Base-by-base conservation (phyloP, 1,284 basidiomycete species). In the Heterobasidion occidentale region DNA sequence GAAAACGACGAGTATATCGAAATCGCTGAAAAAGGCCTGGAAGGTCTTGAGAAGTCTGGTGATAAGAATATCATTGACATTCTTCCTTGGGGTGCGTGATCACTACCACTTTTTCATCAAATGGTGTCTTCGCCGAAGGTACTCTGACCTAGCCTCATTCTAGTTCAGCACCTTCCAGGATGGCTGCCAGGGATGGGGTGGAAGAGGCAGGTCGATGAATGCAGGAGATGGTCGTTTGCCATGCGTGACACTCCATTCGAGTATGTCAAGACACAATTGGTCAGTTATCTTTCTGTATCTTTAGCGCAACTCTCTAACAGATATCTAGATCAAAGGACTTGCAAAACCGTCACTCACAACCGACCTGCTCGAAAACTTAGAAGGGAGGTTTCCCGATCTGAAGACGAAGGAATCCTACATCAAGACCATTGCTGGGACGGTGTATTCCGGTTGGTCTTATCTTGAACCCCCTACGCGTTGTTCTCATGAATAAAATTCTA, bases 161-260 rank as follows among this genome's bases (percentile, higher is more conserved):
- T 9, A 59, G 58, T 59, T 12, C 44, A 48, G 17, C 33, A 57
- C 12, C 20, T 59, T 5, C 58, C 52, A 2, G 56, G 53, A n/a
- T 59, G 58, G 58, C 46, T 59, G 34, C 58, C 53, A n/a, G 53
- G 58, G 34, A 57, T 51, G 42, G 52, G 44, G 8, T 59, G 52
- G 54, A 57, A 59, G 46, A 36, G 36, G 2, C 49, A 51, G 3
- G 58, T 51, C 17, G 45, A 27, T 55, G 15, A 51, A 2, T 44
- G 38, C 46, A 12, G 49, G 52, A 36, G 36, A 33, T 8, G 6
- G 52, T 14, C 51, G 54, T 44, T 52, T 59, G 46, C 46, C 55
- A 7, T 27, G 27, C 27, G 27, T 27, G 51, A 59, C 19, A 52
- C 42, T 1, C 56, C 58, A 7, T 57, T 57, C n/a, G 38, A 52